Evolutionary conservation across 257 asterid species (phyloP).

Genomic region (Jaltomata sinuosa): DNA sequence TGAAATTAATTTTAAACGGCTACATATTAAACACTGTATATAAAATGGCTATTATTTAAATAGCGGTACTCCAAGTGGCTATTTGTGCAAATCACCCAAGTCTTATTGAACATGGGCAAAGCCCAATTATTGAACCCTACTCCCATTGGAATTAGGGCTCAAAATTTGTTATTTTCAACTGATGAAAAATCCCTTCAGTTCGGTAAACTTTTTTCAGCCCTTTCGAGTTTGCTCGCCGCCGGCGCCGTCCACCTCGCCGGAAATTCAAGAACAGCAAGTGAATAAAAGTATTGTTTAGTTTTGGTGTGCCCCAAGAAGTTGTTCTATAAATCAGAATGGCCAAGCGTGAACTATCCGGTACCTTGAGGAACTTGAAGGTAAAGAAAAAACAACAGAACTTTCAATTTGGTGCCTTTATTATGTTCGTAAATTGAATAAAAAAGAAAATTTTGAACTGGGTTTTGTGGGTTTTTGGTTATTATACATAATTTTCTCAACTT

Average conservation of each 20-base stretch:
- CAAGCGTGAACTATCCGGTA: conserved; percentile 74
- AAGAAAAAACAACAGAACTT: background rate
- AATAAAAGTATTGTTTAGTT: background rate
- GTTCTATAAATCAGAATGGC: conserved; percentile 40
- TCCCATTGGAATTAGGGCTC: background rate
- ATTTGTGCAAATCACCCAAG: background rate
- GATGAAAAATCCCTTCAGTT: background rate
- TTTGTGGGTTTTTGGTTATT: background rate
- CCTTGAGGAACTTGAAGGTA: conserved; percentile 87
- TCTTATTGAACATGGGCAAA: background rate
- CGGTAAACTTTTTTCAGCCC: background rate
- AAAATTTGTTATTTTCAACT: background rate
- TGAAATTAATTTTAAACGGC: too few species aligned
- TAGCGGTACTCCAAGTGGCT: background rate
- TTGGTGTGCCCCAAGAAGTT: background rate
- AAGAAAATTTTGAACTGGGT: background rate
- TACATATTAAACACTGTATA: too few species aligned
- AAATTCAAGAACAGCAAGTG: background rate
- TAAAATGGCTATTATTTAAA: background rate
- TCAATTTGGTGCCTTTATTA: background rate
- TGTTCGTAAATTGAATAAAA: background rate
- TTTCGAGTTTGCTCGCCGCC: background rate
- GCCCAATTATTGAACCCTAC: background rate
- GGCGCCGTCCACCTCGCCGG: background rate
- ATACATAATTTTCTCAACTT: background rate